phyloP scores from a whole-genome alignment of 2,329 filamentous ascomycete species.

The Fusarium setosum region DNA sequence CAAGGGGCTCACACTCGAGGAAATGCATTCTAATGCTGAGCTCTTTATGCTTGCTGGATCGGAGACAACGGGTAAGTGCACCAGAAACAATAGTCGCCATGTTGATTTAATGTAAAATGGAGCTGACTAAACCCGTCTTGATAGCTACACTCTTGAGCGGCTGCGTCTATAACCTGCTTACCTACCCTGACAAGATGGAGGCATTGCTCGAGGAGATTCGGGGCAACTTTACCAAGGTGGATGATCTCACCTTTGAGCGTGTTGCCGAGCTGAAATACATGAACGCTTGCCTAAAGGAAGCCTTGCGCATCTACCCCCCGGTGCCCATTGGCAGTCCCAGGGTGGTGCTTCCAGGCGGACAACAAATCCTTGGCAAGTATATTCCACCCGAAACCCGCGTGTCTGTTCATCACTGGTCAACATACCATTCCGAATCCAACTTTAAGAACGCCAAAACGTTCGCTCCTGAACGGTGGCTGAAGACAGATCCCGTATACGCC shows the following conservation, averaged over 20 bases:
- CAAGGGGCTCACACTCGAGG: conserved; percentile 11
- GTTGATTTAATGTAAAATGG: too few species aligned
- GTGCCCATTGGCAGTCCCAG: conserved; percentile 15
- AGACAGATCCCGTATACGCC: conserved; percentile 3
- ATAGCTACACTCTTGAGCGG: conserved; percentile 9
- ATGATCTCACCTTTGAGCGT: not conserved
- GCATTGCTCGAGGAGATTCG: not conserved
- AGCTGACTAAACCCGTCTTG: not conserved
- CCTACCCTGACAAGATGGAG: not conserved
- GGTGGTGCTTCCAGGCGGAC: not conserved
- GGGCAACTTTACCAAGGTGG: not conserved
- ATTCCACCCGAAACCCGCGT: conserved; percentile 2
- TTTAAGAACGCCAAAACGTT: conserved; percentile 1
- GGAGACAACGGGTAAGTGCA: conserved; percentile 15
- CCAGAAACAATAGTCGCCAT: not conserved
- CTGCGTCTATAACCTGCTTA: conserved; percentile 2
- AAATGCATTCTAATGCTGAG: conserved; percentile 23
- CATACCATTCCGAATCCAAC: conserved; percentile 11
- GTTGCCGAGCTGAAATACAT: conserved; percentile 1
- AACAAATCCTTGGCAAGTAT: conserved; percentile 8
- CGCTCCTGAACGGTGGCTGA: conserved; percentile 6
- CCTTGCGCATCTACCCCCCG: not conserved
- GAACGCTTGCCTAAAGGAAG: conserved; percentile 13
- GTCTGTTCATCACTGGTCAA: conserved; percentile 19
- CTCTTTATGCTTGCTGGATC: conserved; percentile 26